These are phyloP conservation scores for Pyrenophora graminea DNA, from an alignment of 2,329 filamentous ascomycete genomes.

Conservation along the genomic window DNA sequence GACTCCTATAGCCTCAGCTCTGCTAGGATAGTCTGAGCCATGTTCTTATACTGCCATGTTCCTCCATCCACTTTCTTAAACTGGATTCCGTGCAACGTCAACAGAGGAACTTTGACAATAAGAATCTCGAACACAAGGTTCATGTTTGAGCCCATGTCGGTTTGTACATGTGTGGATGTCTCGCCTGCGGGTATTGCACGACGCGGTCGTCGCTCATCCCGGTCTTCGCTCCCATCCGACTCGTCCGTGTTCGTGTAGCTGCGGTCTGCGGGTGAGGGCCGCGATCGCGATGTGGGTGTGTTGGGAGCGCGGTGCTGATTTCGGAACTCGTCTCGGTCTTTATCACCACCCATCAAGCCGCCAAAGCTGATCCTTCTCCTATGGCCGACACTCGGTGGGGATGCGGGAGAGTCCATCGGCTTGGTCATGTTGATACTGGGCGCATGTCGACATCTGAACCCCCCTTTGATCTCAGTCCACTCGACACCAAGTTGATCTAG, in stretches of 20 bases:
- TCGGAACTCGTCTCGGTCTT: constrained; percentile 69
- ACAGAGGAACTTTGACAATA: constrained; percentile 93
- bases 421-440: constrained; percentile 88
- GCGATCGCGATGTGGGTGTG: constrained; percentile 54
- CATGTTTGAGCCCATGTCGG: constrained; percentile 82
- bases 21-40: constrained; percentile 92
- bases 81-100: constrained; percentile 92
- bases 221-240: constrained; percentile 71
- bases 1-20: constrained; percentile 59
- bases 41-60: constrained; percentile 98
- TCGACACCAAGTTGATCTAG: constrained; percentile 87
- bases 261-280: constrained; percentile 60
- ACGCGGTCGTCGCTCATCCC: constrained; percentile 51
- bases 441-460: constrained; percentile 84
- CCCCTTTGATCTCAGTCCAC: constrained; percentile 88
- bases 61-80: constrained; percentile 96
- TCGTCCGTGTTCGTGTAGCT: constrained; percentile 87
- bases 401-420: constrained; percentile 60
- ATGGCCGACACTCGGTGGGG: constrained; percentile 55
- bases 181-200: constrained; percentile 68
- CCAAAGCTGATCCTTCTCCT: constrained; percentile 83
- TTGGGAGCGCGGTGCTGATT: constrained; percentile 61
- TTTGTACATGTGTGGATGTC: constrained; percentile 90
- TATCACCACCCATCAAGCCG: constrained; percentile 61
- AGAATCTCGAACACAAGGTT: constrained; percentile 91